Evolutionary conservation across 108 stramenopile species (phyloP), one percentile per base, ranked within the genome.

Genomic region (Skeletonema tropicum): DNA sequence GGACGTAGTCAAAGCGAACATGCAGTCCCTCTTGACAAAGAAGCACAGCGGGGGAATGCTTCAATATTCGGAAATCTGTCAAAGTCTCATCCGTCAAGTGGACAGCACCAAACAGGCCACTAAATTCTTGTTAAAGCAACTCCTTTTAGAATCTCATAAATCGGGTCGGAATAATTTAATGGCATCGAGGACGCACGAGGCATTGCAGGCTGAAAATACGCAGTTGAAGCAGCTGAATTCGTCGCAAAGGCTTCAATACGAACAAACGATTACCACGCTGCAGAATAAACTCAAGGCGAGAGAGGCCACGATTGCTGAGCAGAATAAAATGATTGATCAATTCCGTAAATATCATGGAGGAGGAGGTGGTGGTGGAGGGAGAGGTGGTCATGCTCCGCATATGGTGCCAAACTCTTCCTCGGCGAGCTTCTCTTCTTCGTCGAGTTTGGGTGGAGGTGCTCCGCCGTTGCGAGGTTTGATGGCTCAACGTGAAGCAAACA

Each of bases 71-170:
- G 81, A 82, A 39, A 26, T 82, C 17, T 82, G 81, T 35, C 60
- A 79, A 38, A 74, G 81, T 33, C 81, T 65, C 52, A 75, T 77
- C 67, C 79, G 75, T 26, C 85, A 68, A 70, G 87, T 70, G 66
- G 89, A 75, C 32, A 60, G 76, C 77, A 80, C 74, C 61, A 88
- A 73, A 61, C 83, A 59, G 52, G 79, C 57, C 32, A 85, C 75
- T 39, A 88, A 86, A 46, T 93, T 93, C 70, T 60, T 89, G 17
- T 48, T 93, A 71, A 90, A 89, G 57, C 92, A 93, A 66, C 82
- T 93, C 7, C 59, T 93, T 23, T 42, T 80, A 57, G 87, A 93
- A 58, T 74, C 76, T 12, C 73, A 75, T n/a, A 78, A 74, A 45
- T 76, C 83, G 31, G 70, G 61, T 15, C 68, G 77, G 5, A 75